Evolutionary conservation across 768 basidiomycete genomes (phyloP), one percentile per base, ranked within the genome.

Genomic region (Boletellus sp.): DNA sequence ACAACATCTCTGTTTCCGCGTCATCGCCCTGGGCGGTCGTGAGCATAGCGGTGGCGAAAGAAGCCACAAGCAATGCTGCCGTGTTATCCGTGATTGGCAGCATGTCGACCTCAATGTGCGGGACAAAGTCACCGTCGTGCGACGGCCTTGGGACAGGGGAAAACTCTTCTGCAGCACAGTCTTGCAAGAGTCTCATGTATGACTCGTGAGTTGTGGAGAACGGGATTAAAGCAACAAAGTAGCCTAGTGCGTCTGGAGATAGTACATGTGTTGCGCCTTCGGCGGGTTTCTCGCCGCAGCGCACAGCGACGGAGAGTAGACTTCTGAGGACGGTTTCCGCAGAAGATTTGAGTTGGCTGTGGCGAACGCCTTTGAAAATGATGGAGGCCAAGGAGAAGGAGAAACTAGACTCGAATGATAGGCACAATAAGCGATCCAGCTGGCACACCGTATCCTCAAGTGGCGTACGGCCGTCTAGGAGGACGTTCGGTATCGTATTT

Each of bases 321-420:
- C 76, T 83, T 55, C 84, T 75, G 13, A 93, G 71, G 15, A 80
- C 77, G 4, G 71, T 72, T 54, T 81, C 79, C 2, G 87, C 83
- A 12, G 80, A 75, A 7, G 81, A 79, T 45, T 72, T 79, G 55
- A 90, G 75, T 3, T 75, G 73, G 2, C 81, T 75, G 56, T 85
- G 83, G 22, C 92, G 81, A 48, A 93, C 70, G 35, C 91, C 92
- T 63, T 94, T 93, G 78, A 93, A 90, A 41, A 95, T 80, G 55
- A 91, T 78, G 0, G 89, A 75, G 1, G 90, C 84, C 17, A 96
- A 68, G 12, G 87, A 84, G 68, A 94, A 90, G 7, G 89, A 88
- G 69, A 92, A 87, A 64, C 75, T 85, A 20, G 70, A 68, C 33
- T 87, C 85, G 69, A 94, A 94, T 0, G 87, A 88, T 23, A 95